These are phyloP conservation scores for Vigna radiata DNA, from an alignment of 306 rosid genomes.

Conservation along the genomic window DNA sequence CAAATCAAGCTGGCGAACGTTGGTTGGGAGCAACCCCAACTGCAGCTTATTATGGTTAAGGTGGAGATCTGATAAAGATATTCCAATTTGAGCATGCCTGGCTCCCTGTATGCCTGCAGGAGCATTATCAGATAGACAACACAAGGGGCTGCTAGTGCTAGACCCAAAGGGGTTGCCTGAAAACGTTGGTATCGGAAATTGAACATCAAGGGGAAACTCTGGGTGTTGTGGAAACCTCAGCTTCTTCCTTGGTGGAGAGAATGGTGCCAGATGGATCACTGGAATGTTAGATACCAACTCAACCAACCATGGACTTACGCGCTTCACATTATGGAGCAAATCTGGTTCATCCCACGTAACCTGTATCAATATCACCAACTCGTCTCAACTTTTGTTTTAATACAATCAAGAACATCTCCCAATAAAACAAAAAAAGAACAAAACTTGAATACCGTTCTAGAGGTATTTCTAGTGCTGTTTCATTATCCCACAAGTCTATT, in stretches of 20 bases:
- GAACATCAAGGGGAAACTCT: slow-evolving; percentile 67
- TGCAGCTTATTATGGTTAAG: slow-evolving; percentile 72
- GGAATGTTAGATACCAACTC: slow-evolving; percentile 87
- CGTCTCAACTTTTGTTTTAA: background rate
- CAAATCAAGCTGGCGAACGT: slow-evolving; percentile 55
- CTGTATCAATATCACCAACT: slow-evolving; percentile 47
- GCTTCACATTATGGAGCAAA: slow-evolving; percentile 97
- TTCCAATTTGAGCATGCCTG: slow-evolving; percentile 99
- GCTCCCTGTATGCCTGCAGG: slow-evolving; percentile 99
- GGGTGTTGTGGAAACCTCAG: slow-evolving; percentile 70
- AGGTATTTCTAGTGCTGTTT: background rate
- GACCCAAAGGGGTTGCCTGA: slow-evolving; percentile 85
- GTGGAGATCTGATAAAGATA: slow-evolving; percentile 83
- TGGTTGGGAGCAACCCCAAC: slow-evolving; percentile 72
- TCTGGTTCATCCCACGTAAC: slow-evolving; percentile 99
- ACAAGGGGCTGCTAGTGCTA: slow-evolving; percentile 66
- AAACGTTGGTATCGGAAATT: slow-evolving; percentile 66
- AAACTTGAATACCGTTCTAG: background rate
- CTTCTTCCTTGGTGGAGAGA: slow-evolving; percentile 90
- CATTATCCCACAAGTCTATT: background rate
- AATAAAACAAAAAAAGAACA: background rate
- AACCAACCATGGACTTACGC: slow-evolving; percentile 94
- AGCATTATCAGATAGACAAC: slow-evolving; percentile 84
- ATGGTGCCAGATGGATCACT: slow-evolving; percentile 64
- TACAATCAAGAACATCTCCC: background rate